These are phyloP conservation scores for Schoenoplectus triqueter DNA, from an alignment of 202 grass and related monocot genomes.

Conservation along the genomic window DNA sequence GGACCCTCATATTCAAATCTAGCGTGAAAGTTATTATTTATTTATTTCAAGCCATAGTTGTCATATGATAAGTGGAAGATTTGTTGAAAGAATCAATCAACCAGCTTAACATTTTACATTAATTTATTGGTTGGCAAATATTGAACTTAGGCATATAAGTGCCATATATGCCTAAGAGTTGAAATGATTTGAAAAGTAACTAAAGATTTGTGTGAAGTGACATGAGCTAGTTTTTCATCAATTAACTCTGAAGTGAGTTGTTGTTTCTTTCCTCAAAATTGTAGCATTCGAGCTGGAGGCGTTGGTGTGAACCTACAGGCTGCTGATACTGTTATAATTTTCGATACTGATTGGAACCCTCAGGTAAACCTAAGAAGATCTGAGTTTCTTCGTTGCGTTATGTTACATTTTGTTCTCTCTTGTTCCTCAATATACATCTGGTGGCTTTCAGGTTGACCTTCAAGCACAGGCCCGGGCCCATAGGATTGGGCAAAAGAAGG, in stretches of 20 bases:
- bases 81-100: background rate
- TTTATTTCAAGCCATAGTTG: background rate
- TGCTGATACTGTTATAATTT: slow-evolving; percentile 98
- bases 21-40: background rate
- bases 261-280: slow-evolving; percentile 39
- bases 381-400: slow-evolving; percentile 30
- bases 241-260: background rate
- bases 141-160: background rate
- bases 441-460: slow-evolving; percentile 79
- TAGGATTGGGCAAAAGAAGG: slow-evolving; percentile 98
- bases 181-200: background rate
- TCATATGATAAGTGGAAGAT: background rate
- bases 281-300: slow-evolving; percentile 95
- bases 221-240: background rate
- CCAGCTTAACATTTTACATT: background rate
- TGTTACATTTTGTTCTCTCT: slow-evolving; percentile 19
- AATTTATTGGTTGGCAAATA: background rate
- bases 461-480: slow-evolving; percentile 99
- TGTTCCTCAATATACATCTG: slow-evolving; percentile 27
- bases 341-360: slow-evolving; percentile 99
- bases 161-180: background rate
- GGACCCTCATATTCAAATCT: background rate
- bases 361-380: slow-evolving; percentile 60
- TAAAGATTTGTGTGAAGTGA: background rate
- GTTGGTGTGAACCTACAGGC: slow-evolving; percentile 99